Evolutionary conservation across 1,139 yeast genomes (phyloP).

Genomic region (Taiozyma onychis): DNA sequence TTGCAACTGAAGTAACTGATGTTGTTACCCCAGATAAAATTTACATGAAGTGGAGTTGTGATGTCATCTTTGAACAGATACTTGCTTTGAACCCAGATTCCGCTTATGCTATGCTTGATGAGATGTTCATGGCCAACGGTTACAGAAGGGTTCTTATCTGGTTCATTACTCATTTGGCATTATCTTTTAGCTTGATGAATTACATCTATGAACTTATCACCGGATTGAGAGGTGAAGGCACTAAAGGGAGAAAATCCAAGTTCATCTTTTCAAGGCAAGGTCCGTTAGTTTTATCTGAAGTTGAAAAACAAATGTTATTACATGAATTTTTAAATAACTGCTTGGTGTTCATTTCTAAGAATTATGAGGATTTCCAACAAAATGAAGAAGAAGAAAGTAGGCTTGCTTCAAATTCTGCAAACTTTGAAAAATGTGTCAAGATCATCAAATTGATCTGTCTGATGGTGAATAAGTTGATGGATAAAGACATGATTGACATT

Average conservation of each 20-base stretch:
- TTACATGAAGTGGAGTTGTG: conserved; percentile 38
- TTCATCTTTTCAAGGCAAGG: conserved; percentile 54
- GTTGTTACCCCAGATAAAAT: conserved; percentile 46
- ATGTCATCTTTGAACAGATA: conserved; percentile 38
- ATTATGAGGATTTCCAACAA: conserved; percentile 14
- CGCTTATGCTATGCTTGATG: conserved; percentile 55
- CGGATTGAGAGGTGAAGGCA: conserved; percentile 44
- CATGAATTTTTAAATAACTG: conserved; percentile 63
- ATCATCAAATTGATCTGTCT: conserved; percentile 50
- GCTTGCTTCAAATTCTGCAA: conserved; percentile 12
- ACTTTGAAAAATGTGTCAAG: conserved; percentile 41
- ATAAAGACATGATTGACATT: conserved; percentile 39
- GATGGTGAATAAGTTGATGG: conserved; percentile 49
- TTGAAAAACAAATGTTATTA: conserved; percentile 60
- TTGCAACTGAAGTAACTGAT: neutral
- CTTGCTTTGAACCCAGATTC: conserved; percentile 37
- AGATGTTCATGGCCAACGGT: conserved; percentile 61
- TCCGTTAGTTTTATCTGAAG: conserved; percentile 41
- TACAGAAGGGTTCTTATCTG: conserved; percentile 58
- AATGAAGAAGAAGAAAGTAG: conserved; percentile 1
- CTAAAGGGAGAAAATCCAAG: conserved; percentile 18
- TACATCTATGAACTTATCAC: conserved; percentile 56
- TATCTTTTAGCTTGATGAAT: conserved; percentile 50
- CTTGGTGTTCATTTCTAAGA: conserved; percentile 40
- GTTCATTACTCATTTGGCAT: conserved; percentile 53